Base-by-base conservation (phyloP, 768 basidiomycete genomes). In the Suillus cothurnatus region DNA sequence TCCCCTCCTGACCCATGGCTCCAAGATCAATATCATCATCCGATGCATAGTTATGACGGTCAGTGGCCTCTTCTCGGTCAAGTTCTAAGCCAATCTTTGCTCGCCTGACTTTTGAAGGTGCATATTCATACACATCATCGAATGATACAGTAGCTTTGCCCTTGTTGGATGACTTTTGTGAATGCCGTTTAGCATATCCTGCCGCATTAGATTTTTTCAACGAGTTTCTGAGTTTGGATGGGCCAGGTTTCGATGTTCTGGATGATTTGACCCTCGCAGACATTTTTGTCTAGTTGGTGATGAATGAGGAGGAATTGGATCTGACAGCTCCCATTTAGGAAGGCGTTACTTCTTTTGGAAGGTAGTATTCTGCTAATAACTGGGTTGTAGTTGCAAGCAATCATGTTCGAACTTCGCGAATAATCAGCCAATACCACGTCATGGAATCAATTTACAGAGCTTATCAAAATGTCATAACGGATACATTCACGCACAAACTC, bases 121-220 rank as follows among this genome's bases (percentile, higher is more conserved):
- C 77, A 65, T 87, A 87, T 70, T 92, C 90, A 72, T 91, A 92
- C 1, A 91, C 81, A 69, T 92, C 89, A 26, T 78, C 70, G 38
- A 81, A 71, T 19, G 74, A 62, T n/a, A 64, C 71, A 21, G 70
- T 61, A 21, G 75, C 63, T 60, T 79, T 78, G 26, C 52, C 63
- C 38, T 62, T 56, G 34, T 50, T 6, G 45, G 61, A 79, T 66
- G 66, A 72, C 65, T 85, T 87, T 61, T 76, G 77, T 34, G 81
- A 79, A 23, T 81, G 81, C 53, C 85, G 83, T 76, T 82, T 86
- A 60, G 80, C 80, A 66, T 84, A 85, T 17, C 86, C 86, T 57
- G 78, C 72, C 19, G 79, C 81, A 66, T 86, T 85, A 34, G 78
- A 64, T 58, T 72, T 79, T 60, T 78, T 79, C 34, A 53, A 32